Conservation (phyloP, 345 rosid genomes). For the Cochlearia excelsa region DNA sequence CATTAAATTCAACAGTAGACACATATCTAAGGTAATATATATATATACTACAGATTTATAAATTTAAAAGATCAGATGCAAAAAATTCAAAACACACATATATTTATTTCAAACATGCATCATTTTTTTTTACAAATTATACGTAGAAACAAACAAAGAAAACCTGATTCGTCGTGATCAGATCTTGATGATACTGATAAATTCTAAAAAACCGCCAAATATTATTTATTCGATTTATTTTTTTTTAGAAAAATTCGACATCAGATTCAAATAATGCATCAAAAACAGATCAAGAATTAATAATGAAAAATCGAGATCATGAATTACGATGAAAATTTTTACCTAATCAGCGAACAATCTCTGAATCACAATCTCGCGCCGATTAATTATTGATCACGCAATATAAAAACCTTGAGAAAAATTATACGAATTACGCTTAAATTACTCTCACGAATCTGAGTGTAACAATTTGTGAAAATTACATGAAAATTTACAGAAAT, state of each 20-base stretch:
- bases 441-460: conserved; percentile 17
- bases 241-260: neutral
- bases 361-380: neutral
- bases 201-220: conserved; percentile 16
- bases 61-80: conserved; percentile 11
- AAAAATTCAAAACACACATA: conserved; percentile 2
- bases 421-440: neutral
- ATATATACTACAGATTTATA: neutral
- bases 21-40: neutral
- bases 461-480: neutral
- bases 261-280: conserved; percentile 24
- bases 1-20: too few species aligned
- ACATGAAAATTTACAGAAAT: conserved; percentile 4
- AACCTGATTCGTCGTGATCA: conserved; percentile 30
- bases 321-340: conserved; percentile 14
- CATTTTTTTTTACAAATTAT: neutral
- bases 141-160: conserved; percentile 10
- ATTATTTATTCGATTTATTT: neutral
- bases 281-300: conserved; percentile 16
- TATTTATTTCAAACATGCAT: conserved; percentile 5
- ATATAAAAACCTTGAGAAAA: neutral
- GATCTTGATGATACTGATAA: conserved; percentile 39
- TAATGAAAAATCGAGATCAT: conserved; percentile 16
- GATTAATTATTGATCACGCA: conserved; percentile 25
- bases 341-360: conserved; percentile 22